Evolutionary conservation across 2,329 filamentous ascomycete genomes (phyloP), one percentile per base, ranked within the genome.

Genomic region (Pseudogymnoascus destructans): DNA sequence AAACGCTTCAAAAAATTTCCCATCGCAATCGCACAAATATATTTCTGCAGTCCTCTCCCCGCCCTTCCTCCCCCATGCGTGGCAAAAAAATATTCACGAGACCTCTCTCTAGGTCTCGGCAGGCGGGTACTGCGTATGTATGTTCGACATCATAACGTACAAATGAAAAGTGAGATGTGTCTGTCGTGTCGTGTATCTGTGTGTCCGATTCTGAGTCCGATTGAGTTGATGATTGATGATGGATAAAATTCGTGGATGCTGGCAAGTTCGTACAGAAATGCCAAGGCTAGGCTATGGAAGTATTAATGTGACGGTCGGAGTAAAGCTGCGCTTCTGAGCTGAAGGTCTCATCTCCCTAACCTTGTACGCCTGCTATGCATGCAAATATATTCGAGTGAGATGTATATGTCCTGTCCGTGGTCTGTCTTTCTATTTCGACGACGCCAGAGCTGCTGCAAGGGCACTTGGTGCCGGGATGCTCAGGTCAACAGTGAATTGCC

Each of bases 71-170:
- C 1, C 42, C 17, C 8, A 27, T 27, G 42, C 15, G 46, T 19
- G n/a, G 46, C 40, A 52, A 52, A 52, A 30, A 30, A 52, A 52
- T 52, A 9, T 30, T 52, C 25, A 13, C 10, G 25, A 13, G n/a
- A 32, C 25, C 36, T 11, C 15, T 27, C 7, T 15, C 42, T 52
- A 8, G 46, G 46, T 32, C 46, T 52, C 25, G 25, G 46, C 46
- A 52, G 46, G 25, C 25, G 15, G 46, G 25, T 52, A 30, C 46
- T 52, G 25, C 46, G 4, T 52, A 30, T 52, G n/a, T 52, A 52
- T 52, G 46, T 52, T 52, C 46, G 25, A 52, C 46, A 52, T 49
- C 46, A 52, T 52, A 52, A 52, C 25, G 25, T 52, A 52, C 25
- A 52, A 52, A 52, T 52, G 23, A 52, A 52, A 52, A 19, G 46